Conservation (phyloP, 2,329 filamentous ascomycete genomes). For the Emericellopsis cladophorae region DNA sequence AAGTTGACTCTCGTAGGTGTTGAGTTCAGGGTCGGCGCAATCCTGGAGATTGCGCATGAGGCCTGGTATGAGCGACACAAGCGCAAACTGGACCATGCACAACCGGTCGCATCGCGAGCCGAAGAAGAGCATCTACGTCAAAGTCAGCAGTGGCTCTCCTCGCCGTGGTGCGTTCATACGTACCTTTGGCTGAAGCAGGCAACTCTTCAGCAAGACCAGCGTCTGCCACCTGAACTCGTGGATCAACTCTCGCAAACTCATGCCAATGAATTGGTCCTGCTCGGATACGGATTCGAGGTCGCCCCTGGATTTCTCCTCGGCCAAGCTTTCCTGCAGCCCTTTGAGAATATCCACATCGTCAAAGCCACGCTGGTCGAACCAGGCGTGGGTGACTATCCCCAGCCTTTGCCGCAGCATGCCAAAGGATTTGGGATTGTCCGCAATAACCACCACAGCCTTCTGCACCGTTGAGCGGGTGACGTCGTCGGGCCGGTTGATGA, state of each 20-base stretch:
- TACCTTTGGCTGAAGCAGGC: slow-evolving; percentile 89
- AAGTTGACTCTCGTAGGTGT: slow-evolving; percentile 65
- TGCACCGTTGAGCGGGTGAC: slow-evolving; percentile 97
- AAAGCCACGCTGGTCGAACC: slow-evolving; percentile 94
- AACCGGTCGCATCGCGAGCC: slow-evolving; percentile 89
- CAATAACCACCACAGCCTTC: slow-evolving; percentile 93
- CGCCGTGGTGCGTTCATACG: slow-evolving; percentile 1
- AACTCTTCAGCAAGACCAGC: slow-evolving; percentile 84
- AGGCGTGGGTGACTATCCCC: slow-evolving; percentile 81
- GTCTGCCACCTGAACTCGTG: slow-evolving; percentile 94
- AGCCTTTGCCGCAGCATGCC: slow-evolving; percentile 83
- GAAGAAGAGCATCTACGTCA: slow-evolving; percentile 83
- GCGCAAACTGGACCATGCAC: slow-evolving; percentile 97
- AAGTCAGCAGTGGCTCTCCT: neutral
- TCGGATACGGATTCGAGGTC: slow-evolving; percentile 53
- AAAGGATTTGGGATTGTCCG: slow-evolving; percentile 80
- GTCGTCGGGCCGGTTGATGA: slow-evolving; percentile 70
- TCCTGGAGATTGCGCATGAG: slow-evolving; percentile 87
- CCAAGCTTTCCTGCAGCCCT: slow-evolving; percentile 82
- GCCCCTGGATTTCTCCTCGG: slow-evolving; percentile 48
- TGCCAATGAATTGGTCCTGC: slow-evolving; percentile 77
- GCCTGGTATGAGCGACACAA: slow-evolving; percentile 89
- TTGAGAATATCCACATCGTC: slow-evolving; percentile 80
- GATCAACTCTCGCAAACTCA: slow-evolving; percentile 80
- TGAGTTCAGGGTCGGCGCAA: slow-evolving; percentile 85